These are phyloP conservation scores for Alopecurus myosuroides DNA, from an alignment of 176 grass and related monocot species.

Conservation along the genomic window DNA sequence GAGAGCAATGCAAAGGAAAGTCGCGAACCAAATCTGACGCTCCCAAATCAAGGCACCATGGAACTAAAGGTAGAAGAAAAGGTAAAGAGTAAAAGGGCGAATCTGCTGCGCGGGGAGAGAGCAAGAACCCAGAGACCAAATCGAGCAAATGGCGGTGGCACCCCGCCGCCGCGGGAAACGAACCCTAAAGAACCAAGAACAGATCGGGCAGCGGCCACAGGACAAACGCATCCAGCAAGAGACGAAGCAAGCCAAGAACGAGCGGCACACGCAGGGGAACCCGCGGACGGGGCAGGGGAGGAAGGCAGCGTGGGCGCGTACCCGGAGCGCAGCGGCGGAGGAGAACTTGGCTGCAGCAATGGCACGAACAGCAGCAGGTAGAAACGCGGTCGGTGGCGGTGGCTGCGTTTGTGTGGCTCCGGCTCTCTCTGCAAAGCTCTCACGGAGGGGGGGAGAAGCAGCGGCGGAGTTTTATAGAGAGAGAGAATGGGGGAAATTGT, in stretches of 20 bases:
- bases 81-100: not conserved
- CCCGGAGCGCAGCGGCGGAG: conserved; percentile 5
- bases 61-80: not conserved
- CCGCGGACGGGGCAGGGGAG: not conserved
- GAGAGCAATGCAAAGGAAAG: not conserved
- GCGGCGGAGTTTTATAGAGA: conserved; percentile 18
- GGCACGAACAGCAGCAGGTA: not conserved
- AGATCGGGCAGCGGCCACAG: conserved; percentile 12
- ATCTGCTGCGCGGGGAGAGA: conserved; percentile 3
- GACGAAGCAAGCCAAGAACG: not conserved
- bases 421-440: conserved; percentile 12
- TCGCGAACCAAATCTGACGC: not conserved
- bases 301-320: conserved; percentile 6
- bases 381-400: conserved; percentile 1
- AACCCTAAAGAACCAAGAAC: not conserved
- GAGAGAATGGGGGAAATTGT: not conserved
- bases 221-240: conserved; percentile 11
- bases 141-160: conserved; percentile 21
- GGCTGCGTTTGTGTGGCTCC: conserved; percentile 12
- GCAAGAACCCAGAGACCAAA: not conserved
- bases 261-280: not conserved
- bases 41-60: not conserved
- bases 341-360: not conserved
- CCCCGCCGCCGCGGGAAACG: not conserved
- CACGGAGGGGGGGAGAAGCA: not conserved